phyloP scores from a whole-genome alignment of 768 basidiomycete species.

The Boletus pseudopeckii region DNA sequence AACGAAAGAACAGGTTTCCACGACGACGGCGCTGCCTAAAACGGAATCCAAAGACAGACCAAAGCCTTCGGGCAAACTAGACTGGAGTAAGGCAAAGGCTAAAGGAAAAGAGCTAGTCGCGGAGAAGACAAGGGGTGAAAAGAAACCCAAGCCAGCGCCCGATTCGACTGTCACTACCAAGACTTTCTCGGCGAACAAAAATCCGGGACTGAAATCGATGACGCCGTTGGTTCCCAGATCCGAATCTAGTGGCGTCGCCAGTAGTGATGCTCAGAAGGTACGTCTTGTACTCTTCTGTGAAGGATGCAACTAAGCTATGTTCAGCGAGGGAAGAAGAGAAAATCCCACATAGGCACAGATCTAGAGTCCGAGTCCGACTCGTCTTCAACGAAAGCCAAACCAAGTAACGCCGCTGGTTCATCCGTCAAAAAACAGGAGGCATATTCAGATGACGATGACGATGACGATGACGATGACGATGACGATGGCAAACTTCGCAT shows the following conservation, averaged over 20 bases:
- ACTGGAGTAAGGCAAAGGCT: constrained; percentile 58
- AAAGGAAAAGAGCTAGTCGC: constrained; percentile 33
- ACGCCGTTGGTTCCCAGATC: neutral
- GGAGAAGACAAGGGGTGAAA: constrained; percentile 11
- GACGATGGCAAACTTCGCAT: constrained; percentile 42
- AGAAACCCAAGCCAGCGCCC: constrained; percentile 17
- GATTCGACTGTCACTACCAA: neutral
- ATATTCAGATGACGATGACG: constrained; percentile 58
- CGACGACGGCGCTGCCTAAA: constrained; percentile 20
- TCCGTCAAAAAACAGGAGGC: constrained; percentile 46
- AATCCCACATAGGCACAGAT: constrained; percentile 31
- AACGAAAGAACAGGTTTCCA: constrained; percentile 23
- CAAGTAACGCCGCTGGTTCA: constrained; percentile 3
- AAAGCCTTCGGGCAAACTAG: constrained; percentile 48
- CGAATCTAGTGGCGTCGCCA: neutral
- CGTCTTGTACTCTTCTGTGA: neutral
- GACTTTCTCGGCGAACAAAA: neutral
- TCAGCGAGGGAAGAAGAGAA: constrained; percentile 41
- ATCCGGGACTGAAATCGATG: neutral
- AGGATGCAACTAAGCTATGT: constrained; percentile 19
- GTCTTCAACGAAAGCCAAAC: constrained; percentile 5
- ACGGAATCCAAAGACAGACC: constrained; percentile 28
- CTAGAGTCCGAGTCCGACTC: constrained; percentile 28
- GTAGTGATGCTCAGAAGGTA: constrained; percentile 6
- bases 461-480: constrained; percentile 53